Base-by-base conservation (phyloP, 768 basidiomycete species). In the Lyophyllum decastes region DNA sequence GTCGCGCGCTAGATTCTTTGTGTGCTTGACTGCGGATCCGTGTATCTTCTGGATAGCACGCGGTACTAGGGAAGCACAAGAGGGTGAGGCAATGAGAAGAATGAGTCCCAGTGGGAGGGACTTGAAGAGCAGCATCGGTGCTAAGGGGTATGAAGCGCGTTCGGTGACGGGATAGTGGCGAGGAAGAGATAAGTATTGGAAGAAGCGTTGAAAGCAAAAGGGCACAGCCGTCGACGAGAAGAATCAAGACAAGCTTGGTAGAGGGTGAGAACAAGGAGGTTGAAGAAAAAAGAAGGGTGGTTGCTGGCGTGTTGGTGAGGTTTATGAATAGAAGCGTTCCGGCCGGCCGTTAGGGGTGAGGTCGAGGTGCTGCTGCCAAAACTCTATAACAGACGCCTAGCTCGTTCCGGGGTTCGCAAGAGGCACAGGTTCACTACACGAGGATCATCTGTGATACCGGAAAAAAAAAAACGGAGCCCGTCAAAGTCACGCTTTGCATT, bases 1-100 rank as follows among this genome's bases (percentile, higher is more conserved):
- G 69, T 92, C 90, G 54, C 78, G 79, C 17, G 89, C 87, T 26
- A 92, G 75, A 54, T 71, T 79, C 47, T 81, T 79, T 41, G 87
- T 90, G 55, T 82, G 83, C 55, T 76, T 79, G 44, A 81, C 68
- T 27, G 88, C 87, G 57, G 77, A 74, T 26, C 73, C 76, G 66
- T 88, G 88, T 30, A 80, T 77, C 30, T 72, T 77, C 49, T 76
- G 73, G 19, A 83, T 63, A 52, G 77, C 74, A 64, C 80, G 72
- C 62, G 73, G 72, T 64, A 80, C 58, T 50, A 80, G 68, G 25
- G 70, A 70, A 9, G 72, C 71, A 2, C 64, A 52, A 34, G 68
- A 64, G 25, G 63, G 51, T 22, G 67, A 60, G 33, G 61, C 47
- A 50, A 74, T 65, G 55, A 80, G 63, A 33, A 78, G 69, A 52